Conservation (phyloP, 108 stramenopile genomes). For the Craspedostauros australis region DNA sequence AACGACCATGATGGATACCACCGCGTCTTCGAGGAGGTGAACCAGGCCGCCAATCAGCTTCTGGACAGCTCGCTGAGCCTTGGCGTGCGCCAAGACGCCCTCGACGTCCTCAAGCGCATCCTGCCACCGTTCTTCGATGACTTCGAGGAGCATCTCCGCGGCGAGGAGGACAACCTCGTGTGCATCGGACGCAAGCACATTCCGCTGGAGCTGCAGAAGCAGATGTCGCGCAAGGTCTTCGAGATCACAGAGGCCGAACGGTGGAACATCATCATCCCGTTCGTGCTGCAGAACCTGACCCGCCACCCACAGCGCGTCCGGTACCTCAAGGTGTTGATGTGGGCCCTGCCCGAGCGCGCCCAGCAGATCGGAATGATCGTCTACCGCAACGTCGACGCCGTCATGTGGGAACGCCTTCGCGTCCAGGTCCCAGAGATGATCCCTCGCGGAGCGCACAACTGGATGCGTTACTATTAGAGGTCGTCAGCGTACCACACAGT, state of each 20-base stretch:
- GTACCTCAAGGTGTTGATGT: slow-evolving; percentile 26
- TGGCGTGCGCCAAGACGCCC: slow-evolving; percentile 10
- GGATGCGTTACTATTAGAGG: slow-evolving; percentile 23
- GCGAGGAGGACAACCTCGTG: slow-evolving; percentile 24
- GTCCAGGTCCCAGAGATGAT: slow-evolving; percentile 26
- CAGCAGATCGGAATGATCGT: slow-evolving; percentile 31
- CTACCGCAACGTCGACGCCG: slow-evolving; percentile 30
- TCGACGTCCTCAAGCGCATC: slow-evolving; percentile 5
- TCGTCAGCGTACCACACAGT: too few species aligned
- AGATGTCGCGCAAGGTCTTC: slow-evolving; percentile 20
- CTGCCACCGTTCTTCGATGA: slow-evolving; percentile 20
- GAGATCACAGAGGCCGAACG: slow-evolving; percentile 16
- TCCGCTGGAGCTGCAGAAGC: slow-evolving; percentile 13
- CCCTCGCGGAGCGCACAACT: slow-evolving; percentile 15
- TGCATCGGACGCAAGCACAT: slow-evolving; percentile 23
- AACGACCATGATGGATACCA: slow-evolving; percentile 25
- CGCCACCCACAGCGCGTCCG: slow-evolving; percentile 24
- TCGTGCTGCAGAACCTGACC: slow-evolving; percentile 16
- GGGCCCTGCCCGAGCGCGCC: slow-evolving; percentile 28
- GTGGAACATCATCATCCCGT: slow-evolving; percentile 32
- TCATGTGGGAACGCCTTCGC: slow-evolving; percentile 34
- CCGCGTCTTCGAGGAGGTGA: neutral
- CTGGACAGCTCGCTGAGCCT: slow-evolving; percentile 9
- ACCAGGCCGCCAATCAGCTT: slow-evolving; percentile 6
- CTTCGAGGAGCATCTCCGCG: slow-evolving; percentile 19